Evolutionary conservation across 345 rosid genomes (phyloP), one percentile per base, ranked within the genome.

Genomic region (Hibiscus trionum): DNA sequence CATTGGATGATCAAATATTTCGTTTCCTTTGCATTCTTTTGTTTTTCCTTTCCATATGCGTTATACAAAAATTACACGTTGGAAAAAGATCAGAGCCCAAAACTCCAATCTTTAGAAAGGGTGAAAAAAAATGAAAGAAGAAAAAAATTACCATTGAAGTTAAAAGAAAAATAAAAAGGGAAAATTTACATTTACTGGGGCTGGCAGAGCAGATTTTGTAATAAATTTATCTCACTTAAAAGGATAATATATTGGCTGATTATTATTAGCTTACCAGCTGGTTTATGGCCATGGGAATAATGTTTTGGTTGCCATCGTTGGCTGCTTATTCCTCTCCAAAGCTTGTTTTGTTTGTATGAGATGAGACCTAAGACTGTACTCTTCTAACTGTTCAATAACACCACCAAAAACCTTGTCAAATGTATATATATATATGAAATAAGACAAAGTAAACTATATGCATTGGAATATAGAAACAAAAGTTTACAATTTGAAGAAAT

Each of bases 301-400:
- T 16, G 70, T 75, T 74, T 63, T 70, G 64, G 72, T 59, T 58
- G 77, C 69, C 67, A 82, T 31, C 39, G 77, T 47, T 16, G 75
- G 75, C 60, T 66, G 80, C 80, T 76, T 73, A 61, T 68, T 72
- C 16, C 59, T 80, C 80, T 81, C 74, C 80, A 77, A 70, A 42
- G 81, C 77, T 73, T 86, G 84, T 75, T 87, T 83, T 79, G 73
- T 81, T 80, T 89, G 98, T 63, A 89, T 71, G 42, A 84, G 75
- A 83, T 93, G 92, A 57, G 90, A 85, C 76, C 78, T 80, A 26
- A 82, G 75, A 11, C 61, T 57, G 31, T 9, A 57, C 31, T 57
- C 61, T 57, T 57, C 61, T 21, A 57, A 21, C 61, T 89, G 85
- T 33, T 69, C 27, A 26, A 64, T 24, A 49, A 35, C 69, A 58